Evolutionary conservation across 306 rosid genomes (phyloP), one percentile per base, ranked within the genome.

Genomic region (Sechiopsis laciniata): DNA sequence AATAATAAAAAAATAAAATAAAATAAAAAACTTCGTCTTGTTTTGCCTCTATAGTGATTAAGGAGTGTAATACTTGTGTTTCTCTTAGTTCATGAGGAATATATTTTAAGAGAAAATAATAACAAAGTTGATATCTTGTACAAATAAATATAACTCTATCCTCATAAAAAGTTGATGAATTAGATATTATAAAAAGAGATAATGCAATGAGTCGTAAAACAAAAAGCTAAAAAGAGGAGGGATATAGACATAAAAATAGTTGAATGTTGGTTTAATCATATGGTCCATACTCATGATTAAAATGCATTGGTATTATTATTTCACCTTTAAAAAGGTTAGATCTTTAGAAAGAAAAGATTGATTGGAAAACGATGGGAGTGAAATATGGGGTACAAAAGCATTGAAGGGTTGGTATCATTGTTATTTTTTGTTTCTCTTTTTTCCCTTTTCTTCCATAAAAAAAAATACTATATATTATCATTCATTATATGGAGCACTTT

Each of bases 341-440:
- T 78, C 77, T 60, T 73, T 73, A 74, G 71, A 71, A 29, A 81
- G 51, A 60, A 66, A 74, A 75, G 75, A 78, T 86, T 82, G 82
- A 82, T 74, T 24, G 77, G 84, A 86, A 73, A 87, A 85, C 85
- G 91, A 88, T 85, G 84, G 87, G 85, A 88, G 81, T 85, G 88
- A 85, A 73, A 84, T 86, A 50, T 81, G 75, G 85, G 83, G 81
- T 77, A 82, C 84, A 80, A 84, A 85, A 88, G 80, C 68, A 65
- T 65, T 82, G 74, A 60, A 72, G 80, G 76, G 63, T 78, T 61
- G 74, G 74, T 21, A 84, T 87, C 77, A 90, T 86, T 75, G 65
- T 76, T 76, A 74, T 78, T 57, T 26, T 75, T 75, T 80, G 86
- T 71, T 58, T 58, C 76, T 70, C 63, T 77, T 53, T 79, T 50